Percentiles rank a stretch among this genome's conserved stretches.
phyloP scores from a whole-genome alignment of 2,329 filamentous ascomycete species.

The Zarea fungicola region DNA sequence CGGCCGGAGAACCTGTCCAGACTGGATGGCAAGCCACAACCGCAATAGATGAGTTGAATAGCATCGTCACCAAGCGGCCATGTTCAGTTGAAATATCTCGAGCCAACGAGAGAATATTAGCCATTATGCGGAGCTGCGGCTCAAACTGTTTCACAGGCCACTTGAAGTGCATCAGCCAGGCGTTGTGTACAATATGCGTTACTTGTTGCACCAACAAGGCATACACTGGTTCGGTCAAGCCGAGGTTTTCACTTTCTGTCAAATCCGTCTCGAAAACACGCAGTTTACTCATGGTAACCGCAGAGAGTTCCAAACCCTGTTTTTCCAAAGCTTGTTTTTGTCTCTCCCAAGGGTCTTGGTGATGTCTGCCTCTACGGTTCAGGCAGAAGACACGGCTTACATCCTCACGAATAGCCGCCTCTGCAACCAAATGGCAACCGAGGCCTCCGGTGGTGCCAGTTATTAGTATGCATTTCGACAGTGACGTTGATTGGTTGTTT shows the following conservation, averaged over 20 bases:
- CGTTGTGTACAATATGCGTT: constrained; percentile 48
- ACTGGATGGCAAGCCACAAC: constrained; percentile 29
- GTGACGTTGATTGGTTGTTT: constrained; percentile 20
- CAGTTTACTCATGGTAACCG: constrained; percentile 2
- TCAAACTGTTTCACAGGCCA: constrained; percentile 34
- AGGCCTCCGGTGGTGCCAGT: constrained; percentile 36
- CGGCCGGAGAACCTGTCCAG: constrained; percentile 20
- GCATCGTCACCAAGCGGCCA: constrained; percentile 26
- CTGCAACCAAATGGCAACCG: constrained; percentile 30
- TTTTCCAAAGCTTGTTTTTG: constrained; percentile 6
- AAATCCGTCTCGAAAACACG: constrained; percentile 6
- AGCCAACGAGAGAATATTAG: constrained; percentile 42
- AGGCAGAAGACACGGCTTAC: constrained; percentile 36
- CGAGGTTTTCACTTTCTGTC: constrained; percentile 23
- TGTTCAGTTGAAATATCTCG: constrained; percentile 19
- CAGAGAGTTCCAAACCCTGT: constrained; percentile 1
- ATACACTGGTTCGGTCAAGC: constrained; percentile 34
- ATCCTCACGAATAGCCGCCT: constrained; percentile 21
- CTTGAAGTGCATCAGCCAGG: constrained; percentile 44
- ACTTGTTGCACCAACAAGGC: constrained; percentile 37
- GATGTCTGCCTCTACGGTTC: constrained; percentile 31
- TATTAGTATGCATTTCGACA: constrained; percentile 30
- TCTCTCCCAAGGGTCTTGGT: constrained; percentile 3
- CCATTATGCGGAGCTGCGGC: constrained; percentile 39
- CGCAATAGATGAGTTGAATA: constrained; percentile 38